Evolutionary conservation across 2,329 filamentous ascomycete genomes (phyloP), one percentile per base, ranked within the genome.

Genomic region (Pseudocercospora eumusae): DNA sequence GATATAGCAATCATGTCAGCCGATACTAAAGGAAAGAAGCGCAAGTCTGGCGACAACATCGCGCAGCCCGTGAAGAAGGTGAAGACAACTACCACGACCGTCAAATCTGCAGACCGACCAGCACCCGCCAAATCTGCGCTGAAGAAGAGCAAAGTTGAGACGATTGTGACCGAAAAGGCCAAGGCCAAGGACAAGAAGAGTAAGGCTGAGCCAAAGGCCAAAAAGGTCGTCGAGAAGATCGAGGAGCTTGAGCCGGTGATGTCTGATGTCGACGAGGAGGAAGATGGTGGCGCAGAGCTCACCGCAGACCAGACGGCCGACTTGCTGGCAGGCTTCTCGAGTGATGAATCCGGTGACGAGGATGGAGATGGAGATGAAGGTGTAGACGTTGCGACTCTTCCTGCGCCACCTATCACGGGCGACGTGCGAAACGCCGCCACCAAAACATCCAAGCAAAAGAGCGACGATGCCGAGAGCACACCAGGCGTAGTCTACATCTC

Each of bases 401-500:
- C 75, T 1, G 63, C 67, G 25, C 68, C 74, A 6, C 76, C 73
- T 7, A 71, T 69, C 64, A 66, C 70, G 44, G 72, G 67, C 61
- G 58, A 57, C 66, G 69, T 68, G 55, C 71, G 74, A 50, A 78
- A 77, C 61, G 72, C 77, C 69, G 76, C 86, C 55, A 59, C 44
- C 18, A 25, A 40, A 9, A 36, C 50, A 18, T 13, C 52, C n/a
- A 54, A 33, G 31, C 52, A 47, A 50, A 47, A 52, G 21, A 75
- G 82, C 70, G 79, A 81, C 65, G 78, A 79, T 42, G 75, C 74
- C 55, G 79, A 80, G 60, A 81, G 83, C 52, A 83, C 84, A 56
- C 86, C 90, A 1, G 93, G 93, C 52, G 88, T 95, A 44, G 83
- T 98, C 73, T 98, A 96, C 79, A 83, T 99, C 71, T 92, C 91